Conservation (phyloP, 2,329 filamentous ascomycete species). For the Cytospora schulzeri region DNA sequence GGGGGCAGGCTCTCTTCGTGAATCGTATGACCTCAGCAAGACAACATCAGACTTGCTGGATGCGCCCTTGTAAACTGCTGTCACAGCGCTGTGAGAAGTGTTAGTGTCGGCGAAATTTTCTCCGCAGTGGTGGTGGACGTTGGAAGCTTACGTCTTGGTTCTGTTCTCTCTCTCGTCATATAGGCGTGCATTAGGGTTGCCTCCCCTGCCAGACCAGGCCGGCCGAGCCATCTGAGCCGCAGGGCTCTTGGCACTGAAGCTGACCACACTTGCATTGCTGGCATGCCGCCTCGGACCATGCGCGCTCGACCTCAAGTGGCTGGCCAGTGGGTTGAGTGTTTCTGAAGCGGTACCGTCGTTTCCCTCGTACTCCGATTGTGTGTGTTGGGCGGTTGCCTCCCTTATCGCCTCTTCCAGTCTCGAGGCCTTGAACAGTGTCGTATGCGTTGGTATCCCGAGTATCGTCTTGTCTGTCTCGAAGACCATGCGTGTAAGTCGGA, state of each 20-base stretch:
- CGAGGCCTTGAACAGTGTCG: constrained; percentile 95
- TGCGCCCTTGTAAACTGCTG: constrained; percentile 86
- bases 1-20: constrained; percentile 83
- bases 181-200: constrained; percentile 78
- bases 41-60: constrained; percentile 66
- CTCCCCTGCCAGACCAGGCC: constrained; percentile 61
- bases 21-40: constrained; percentile 91
- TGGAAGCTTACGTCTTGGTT: constrained; percentile 77
- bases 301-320: constrained; percentile 45
- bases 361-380: constrained; percentile 76
- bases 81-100: constrained; percentile 69
- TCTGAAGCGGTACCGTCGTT: constrained; percentile 66
- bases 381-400: constrained; percentile 85
- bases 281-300: constrained; percentile 59
- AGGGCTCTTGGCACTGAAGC: constrained; percentile 71
- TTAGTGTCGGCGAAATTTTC: constrained; percentile 24
- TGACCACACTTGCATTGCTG: constrained; percentile 79
- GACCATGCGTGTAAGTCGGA: constrained; percentile 89
- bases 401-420: constrained; percentile 92
- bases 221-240: constrained; percentile 58
- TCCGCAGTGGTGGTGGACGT: neutral
- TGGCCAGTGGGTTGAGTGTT: constrained; percentile 44
- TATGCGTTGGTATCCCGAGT: constrained; percentile 89
- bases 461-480: constrained; percentile 99
- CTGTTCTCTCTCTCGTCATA: constrained; percentile 85